Evolutionary conservation across 2,329 filamentous ascomycete genomes (phyloP).

Genomic region (Fusarium sp.): DNA sequence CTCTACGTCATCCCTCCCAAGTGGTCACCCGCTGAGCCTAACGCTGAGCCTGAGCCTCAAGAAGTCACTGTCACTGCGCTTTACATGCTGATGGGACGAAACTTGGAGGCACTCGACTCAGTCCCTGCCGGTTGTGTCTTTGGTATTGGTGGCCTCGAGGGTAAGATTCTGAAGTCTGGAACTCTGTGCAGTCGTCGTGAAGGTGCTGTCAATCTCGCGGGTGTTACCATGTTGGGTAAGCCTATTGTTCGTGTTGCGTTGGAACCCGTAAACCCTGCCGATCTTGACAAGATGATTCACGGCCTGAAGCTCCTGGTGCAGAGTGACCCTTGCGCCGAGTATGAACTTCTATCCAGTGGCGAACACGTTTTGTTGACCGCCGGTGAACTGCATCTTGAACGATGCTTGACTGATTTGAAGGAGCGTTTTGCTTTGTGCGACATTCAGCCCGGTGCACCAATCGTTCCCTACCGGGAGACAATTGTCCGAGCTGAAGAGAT

Average conservation of each 20-base stretch:
- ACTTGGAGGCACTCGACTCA: slow-evolving; percentile 82
- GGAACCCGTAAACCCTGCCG: slow-evolving; percentile 90
- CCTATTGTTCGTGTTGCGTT: slow-evolving; percentile 96
- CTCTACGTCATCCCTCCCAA: slow-evolving; percentile 94
- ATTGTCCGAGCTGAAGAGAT: slow-evolving; percentile 91
- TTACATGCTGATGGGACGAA: slow-evolving; percentile 95
- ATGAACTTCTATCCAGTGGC: slow-evolving; percentile 91
- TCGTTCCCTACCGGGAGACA: slow-evolving; percentile 95
- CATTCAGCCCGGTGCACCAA: slow-evolving; percentile 92
- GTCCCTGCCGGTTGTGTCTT: slow-evolving; percentile 96
- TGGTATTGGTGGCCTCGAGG: slow-evolving; percentile 91
- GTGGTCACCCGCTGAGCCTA: slow-evolving; percentile 84
- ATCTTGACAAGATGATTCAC: slow-evolving; percentile 94
- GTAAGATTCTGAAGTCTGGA: slow-evolving; percentile 93
- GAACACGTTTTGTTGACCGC: slow-evolving; percentile 96
- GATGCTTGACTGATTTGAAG: slow-evolving; percentile 91
- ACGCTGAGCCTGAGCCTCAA: slow-evolving; percentile 77
- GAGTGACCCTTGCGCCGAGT: slow-evolving; percentile 94
- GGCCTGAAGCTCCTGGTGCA: slow-evolving; percentile 90
- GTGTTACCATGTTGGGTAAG: slow-evolving; percentile 80
- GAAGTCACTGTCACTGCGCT: slow-evolving; percentile 88
- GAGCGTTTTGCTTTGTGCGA: slow-evolving; percentile 95
- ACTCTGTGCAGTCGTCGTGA: slow-evolving; percentile 90
- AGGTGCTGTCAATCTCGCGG: slow-evolving; percentile 90
- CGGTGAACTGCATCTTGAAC: slow-evolving; percentile 92